Percentiles rank a stretch among this genome's conserved stretches.
Evolutionary conservation across 2,329 filamentous ascomycete species (phyloP).

Genomic region (Aureobasidium melanogenum): DNA sequence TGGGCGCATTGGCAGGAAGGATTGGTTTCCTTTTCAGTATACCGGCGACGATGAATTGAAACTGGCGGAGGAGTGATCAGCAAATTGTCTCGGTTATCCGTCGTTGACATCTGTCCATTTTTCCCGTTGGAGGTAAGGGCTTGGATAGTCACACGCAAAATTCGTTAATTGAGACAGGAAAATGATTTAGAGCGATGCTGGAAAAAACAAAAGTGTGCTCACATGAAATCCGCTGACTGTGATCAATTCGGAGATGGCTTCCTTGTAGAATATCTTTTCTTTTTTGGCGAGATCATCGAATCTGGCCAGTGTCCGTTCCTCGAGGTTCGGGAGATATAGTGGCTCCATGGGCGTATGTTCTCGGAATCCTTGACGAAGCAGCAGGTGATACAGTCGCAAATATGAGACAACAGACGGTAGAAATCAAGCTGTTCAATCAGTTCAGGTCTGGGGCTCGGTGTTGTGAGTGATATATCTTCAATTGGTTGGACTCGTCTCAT

Average conservation of each 20-base stretch:
- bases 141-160: background rate
- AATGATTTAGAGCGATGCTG: too few relatives aligned
- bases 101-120: background rate
- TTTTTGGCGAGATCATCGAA: constrained; percentile 11
- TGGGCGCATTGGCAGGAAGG: constrained; percentile 7
- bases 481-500: background rate
- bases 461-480: too few relatives aligned
- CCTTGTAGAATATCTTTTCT: constrained; percentile 12
- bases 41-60: constrained; percentile 10
- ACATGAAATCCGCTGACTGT: constrained; percentile 12
- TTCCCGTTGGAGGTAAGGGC: background rate
- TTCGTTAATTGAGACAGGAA: too few relatives aligned
- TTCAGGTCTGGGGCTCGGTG: too few relatives aligned
- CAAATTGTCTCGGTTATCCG: too few relatives aligned
- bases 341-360: background rate
- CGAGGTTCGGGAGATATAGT: constrained; percentile 6
- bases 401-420: background rate
- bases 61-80: background rate
- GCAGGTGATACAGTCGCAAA: background rate
- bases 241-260: background rate
- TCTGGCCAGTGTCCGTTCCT: background rate
- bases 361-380: too few relatives aligned
- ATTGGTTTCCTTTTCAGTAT: constrained; percentile 13
- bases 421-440: too few relatives aligned
- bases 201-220: background rate